phyloP scores from a whole-genome alignment of 805 yeast genomes.

The Ogataea degrootiae region DNA sequence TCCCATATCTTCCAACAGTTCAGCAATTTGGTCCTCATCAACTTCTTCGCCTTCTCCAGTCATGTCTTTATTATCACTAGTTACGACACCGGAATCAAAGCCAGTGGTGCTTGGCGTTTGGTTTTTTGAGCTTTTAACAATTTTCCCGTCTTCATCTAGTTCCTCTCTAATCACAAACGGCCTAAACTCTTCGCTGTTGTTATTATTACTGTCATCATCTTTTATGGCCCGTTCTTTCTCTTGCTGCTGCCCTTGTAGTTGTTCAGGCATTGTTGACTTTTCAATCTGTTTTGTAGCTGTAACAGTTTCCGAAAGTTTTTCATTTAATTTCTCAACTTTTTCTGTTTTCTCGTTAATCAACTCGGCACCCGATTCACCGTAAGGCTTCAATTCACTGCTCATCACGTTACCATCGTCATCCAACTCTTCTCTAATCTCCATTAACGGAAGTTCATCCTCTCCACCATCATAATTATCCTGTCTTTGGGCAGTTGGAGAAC shows the following conservation, averaged over 20 bases:
- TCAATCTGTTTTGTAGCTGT: neutral
- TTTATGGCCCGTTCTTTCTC: neutral
- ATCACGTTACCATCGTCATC: conserved; percentile 80
- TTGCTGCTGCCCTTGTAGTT: neutral
- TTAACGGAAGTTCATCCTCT: conserved; percentile 54
- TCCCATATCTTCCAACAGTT: conserved; percentile 33
- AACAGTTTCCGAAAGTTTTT: neutral
- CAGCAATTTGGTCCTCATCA: conserved; percentile 29
- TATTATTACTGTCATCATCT: neutral
- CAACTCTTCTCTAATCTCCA: conserved; percentile 80
- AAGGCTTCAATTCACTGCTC: conserved; percentile 37
- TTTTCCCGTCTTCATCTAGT: conserved; percentile 72
- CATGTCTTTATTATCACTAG: neutral
- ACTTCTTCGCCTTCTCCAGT: conserved; percentile 9
- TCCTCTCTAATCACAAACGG: conserved; percentile 74
- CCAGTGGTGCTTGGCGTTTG: neutral
- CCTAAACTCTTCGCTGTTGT: conserved; percentile 11
- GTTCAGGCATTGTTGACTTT: neutral
- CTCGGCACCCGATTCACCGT: conserved; percentile 1
- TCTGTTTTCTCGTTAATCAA: neutral
- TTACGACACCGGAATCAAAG: too few species aligned
- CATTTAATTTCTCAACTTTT: neutral
- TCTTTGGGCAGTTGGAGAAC: conserved; percentile 14
- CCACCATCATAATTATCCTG: conserved; percentile 7
- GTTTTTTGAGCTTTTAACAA: conserved; percentile 30